Evolutionary conservation across 163 green algal species (phyloP).

Genomic region (Volvox carteri): DNA sequence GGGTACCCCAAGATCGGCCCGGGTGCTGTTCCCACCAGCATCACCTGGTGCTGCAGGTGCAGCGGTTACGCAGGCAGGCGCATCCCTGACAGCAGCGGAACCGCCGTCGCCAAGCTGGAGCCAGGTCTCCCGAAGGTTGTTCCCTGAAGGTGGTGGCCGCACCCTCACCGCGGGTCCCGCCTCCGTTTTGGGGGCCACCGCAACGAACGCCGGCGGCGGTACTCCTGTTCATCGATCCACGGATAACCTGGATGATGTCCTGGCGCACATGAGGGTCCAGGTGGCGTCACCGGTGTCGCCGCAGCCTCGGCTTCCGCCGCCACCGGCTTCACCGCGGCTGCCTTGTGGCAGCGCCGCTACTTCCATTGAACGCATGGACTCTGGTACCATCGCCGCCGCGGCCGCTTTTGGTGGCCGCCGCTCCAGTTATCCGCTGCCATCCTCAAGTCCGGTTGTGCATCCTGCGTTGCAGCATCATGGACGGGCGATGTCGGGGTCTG

Average conservation of each 20-base stretch:
- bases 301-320: background rate
- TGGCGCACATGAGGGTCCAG: conserved; percentile 35
- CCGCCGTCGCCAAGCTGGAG: background rate
- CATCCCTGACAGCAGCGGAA: background rate
- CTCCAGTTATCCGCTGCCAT: no score
- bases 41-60: background rate
- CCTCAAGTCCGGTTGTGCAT: no score
- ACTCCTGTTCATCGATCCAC: no score
- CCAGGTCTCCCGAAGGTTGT: conserved; percentile 5
- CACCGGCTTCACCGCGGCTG: background rate
- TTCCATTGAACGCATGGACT: no score
- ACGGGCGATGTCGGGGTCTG: no score
- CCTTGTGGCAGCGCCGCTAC: no score
- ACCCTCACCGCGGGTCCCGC: no score
- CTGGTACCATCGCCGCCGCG: no score
- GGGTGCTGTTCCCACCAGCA: background rate
- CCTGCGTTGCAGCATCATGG: no score
- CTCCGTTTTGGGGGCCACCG: background rate
- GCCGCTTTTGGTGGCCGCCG: no score
- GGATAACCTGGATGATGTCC: conserved; percentile 10
- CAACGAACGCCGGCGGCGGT: background rate
- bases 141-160: background rate
- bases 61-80: no score
- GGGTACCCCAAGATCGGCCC: background rate
- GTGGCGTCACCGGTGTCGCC: conserved; percentile 40